phyloP scores from a whole-genome alignment of 257 asterid species.

The Handroanthus guayacan region DNA sequence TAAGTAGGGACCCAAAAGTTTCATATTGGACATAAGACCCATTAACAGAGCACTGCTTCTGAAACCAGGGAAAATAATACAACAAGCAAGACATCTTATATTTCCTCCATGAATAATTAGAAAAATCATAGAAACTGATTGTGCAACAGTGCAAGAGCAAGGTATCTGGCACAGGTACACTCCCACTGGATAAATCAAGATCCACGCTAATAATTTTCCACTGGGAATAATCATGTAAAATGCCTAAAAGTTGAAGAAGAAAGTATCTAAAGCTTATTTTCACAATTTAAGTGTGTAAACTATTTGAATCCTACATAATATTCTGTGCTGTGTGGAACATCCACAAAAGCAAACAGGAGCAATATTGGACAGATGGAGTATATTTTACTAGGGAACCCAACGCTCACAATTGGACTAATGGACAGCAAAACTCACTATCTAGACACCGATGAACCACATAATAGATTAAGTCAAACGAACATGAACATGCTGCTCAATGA shows the following conservation, averaged over 20 bases:
- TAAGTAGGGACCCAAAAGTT: background rate
- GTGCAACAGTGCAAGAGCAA: constrained; percentile 15
- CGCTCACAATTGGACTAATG: no score
- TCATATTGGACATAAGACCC: background rate
- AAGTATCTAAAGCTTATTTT: background rate
- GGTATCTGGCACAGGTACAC: constrained; percentile 7
- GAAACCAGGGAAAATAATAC: background rate
- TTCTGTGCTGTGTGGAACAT: background rate
- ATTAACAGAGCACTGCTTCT: constrained; percentile 1
- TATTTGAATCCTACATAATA: background rate
- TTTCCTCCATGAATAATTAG: background rate
- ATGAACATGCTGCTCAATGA: constrained; percentile 10
- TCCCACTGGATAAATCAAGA: constrained; percentile 12
- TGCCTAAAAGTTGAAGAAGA: constrained; percentile 9
- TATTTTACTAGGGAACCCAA: no score
- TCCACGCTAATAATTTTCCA: constrained; percentile 5
- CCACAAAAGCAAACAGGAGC: no score
- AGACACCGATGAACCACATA: no score
- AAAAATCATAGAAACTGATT: background rate
- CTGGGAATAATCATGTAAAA: background rate
- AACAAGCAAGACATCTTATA: background rate
- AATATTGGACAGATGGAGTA: no score
- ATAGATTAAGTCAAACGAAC: background rate
- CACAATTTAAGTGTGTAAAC: background rate
- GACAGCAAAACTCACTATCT: no score